These are phyloP conservation scores for Cyberlindnera mississippiensis DNA, from an alignment of 805 yeast species.

Conservation along the genomic window DNA sequence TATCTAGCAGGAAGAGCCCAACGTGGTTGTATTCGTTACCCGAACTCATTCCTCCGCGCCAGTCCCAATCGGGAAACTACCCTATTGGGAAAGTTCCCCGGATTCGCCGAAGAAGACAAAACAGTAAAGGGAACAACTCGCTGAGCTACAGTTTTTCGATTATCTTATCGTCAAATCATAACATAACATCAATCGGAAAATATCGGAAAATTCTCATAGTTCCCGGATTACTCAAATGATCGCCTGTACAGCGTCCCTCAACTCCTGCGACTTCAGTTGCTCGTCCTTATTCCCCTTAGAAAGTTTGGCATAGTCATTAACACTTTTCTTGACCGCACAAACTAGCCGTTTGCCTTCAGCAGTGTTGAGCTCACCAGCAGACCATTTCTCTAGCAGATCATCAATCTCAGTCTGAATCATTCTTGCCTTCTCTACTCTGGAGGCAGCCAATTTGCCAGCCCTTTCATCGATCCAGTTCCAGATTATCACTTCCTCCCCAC, in stretches of 20 bases:
- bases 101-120: no score
- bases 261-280: constrained; percentile 11
- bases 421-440: constrained; percentile 7
- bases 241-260: constrained; percentile 20
- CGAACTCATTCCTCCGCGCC: no score
- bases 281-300: constrained; percentile 6
- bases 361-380: constrained; percentile 17
- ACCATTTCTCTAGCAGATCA: constrained; percentile 21
- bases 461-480: constrained; percentile 31
- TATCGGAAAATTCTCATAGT: background rate
- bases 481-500: constrained; percentile 23
- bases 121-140: no score
- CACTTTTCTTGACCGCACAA: constrained; percentile 14
- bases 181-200: background rate
- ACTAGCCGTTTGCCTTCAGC: constrained; percentile 16
- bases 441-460: constrained; percentile 11
- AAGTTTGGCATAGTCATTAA: constrained; percentile 20
- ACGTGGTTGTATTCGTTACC: no score
- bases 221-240: constrained; percentile 4
- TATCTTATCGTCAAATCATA: no score
- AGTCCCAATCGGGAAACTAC: constrained; percentile 4
- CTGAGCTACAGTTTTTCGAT: no score
- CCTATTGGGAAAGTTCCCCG: constrained; percentile 3
- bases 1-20: no score
- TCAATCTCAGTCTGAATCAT: constrained; percentile 21